A percentile compares a stretch with the other conserved stretches of the same genome.
Evolutionary conservation across 495 filamentous ascomycete genomes (phyloP).

Genomic region (Hyaloscypha finlandica): DNA sequence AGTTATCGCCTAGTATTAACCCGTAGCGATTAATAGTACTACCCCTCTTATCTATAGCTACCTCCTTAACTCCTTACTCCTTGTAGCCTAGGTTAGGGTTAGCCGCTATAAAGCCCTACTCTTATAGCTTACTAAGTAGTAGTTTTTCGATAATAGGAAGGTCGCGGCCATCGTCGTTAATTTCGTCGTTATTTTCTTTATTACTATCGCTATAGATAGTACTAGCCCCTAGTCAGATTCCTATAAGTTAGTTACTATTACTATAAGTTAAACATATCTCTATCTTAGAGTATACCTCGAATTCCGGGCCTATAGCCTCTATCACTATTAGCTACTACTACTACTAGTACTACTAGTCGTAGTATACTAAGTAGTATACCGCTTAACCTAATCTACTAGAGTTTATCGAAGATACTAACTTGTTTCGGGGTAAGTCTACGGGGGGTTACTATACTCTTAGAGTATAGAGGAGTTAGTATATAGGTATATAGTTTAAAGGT

Average conservation of each 20-base stretch:
- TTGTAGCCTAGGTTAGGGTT: conserved; percentile 1
- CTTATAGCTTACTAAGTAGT: too few species aligned
- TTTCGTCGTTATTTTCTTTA: background rate
- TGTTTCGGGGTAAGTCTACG: conserved; percentile 12
- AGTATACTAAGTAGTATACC: conserved; percentile 9
- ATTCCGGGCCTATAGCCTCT: conserved; percentile 8
- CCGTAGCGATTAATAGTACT: background rate
- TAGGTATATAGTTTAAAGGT: conserved; percentile 21
- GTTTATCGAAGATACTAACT: conserved; percentile 14
- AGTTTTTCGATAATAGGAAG: conserved; percentile 7
- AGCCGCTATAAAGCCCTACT: conserved; percentile 15
- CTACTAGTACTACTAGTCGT: conserved; percentile 9
- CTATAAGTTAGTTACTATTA: conserved; percentile 15
- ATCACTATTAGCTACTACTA: conserved; percentile 13
- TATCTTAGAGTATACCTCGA: conserved; percentile 19
- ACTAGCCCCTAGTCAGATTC: conserved; percentile 3
- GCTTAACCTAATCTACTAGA: conserved; percentile 7
- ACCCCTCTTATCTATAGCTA: conserved; percentile 25
- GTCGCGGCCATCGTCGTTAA: too few species aligned
- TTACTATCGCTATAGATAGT: conserved; percentile 4
- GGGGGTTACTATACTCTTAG: conserved; percentile 16
- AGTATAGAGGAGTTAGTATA: conserved; percentile 14
- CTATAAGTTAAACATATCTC: conserved; percentile 23
- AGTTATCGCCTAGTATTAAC: conserved; percentile 13
- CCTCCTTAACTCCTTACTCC: conserved; percentile 9